Evolutionary conservation across 1,284 basidiomycete species (phyloP).

Genomic region (Moniliophthora roreri): DNA sequence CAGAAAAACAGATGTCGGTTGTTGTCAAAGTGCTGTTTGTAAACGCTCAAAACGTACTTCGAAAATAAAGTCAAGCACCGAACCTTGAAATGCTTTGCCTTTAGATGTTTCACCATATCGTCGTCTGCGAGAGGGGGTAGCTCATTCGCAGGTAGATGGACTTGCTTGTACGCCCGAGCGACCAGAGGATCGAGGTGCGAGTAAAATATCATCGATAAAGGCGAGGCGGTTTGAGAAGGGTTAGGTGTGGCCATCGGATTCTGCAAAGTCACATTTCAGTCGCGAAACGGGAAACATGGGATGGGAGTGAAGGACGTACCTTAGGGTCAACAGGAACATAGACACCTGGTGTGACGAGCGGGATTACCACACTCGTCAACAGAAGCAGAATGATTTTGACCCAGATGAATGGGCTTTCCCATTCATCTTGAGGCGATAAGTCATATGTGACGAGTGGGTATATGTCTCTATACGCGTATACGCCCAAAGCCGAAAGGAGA

Average conservation of each 20-base stretch:
- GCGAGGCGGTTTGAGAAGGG: constrained; percentile 56
- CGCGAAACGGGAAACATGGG: neutral
- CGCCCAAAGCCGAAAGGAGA: constrained; percentile 12
- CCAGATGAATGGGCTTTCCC: constrained; percentile 26
- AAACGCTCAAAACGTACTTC: constrained; percentile 25
- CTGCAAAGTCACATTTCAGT: constrained; percentile 20
- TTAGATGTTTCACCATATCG: constrained; percentile 32
- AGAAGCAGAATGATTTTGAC: constrained; percentile 23
- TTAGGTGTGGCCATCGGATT: constrained; percentile 37
- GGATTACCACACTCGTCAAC: constrained; percentile 23
- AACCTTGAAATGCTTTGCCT: constrained; percentile 25
- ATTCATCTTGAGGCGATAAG: constrained; percentile 20
- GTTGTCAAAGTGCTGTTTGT: constrained; percentile 13
- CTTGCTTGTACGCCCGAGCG: constrained; percentile 27
- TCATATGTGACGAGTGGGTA: constrained; percentile 48
- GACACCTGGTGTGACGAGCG: constrained; percentile 25
- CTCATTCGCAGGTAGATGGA: constrained; percentile 30
- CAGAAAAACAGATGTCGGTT: constrained; percentile 27
- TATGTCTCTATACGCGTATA: constrained; percentile 54
- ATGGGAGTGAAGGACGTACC: constrained; percentile 18
- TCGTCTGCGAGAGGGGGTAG: constrained; percentile 51
- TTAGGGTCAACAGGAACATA: constrained; percentile 30
- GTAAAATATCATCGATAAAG: constrained; percentile 47
- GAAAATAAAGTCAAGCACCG: constrained; percentile 15
- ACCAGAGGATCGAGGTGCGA: constrained; percentile 48